A percentile compares a stretch with the other conserved stretches of the same genome.
Conservation (phyloP, 208 protist species). For the Acanthamoeba sp. region DNA sequence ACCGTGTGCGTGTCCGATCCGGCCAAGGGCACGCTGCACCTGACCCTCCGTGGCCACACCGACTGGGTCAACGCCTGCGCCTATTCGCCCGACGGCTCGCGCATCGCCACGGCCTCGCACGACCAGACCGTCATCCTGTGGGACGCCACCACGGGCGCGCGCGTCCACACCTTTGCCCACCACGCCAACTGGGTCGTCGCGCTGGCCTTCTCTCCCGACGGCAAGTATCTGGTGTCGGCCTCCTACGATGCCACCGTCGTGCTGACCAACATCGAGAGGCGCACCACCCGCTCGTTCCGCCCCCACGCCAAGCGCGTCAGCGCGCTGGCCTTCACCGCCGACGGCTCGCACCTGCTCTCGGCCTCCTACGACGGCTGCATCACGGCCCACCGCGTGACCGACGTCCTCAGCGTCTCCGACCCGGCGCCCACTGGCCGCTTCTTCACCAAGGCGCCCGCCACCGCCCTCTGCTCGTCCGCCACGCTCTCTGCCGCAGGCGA, state of each 20-base stretch:
- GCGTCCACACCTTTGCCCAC: background rate
- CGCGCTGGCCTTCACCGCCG: conserved; percentile 32
- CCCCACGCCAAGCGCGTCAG: conserved; percentile 50
- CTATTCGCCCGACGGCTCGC: conserved; percentile 78
- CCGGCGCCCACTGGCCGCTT: background rate
- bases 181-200: conserved; percentile 69
- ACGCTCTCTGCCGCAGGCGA: conserved; percentile 57
- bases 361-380: conserved; percentile 49
- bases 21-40: background rate
- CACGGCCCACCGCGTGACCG: background rate
- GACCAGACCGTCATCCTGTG: conserved; percentile 68
- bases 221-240: conserved; percentile 68
- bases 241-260: conserved; percentile 74
- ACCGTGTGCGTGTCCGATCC: conserved; percentile 81
- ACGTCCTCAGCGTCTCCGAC: background rate
- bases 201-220: conserved; percentile 45
- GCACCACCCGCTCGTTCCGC: background rate
- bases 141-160: conserved; percentile 8
- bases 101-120: conserved; percentile 61
- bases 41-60: conserved; percentile 68
- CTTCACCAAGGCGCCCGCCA: conserved; percentile 53
- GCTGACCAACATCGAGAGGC: conserved; percentile 75
- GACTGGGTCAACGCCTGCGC: conserved; percentile 69
- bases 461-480: conserved; percentile 34
- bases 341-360: conserved; percentile 12